phyloP scores from a whole-genome alignment of 257 asterid species.

The Vinca minor region DNA sequence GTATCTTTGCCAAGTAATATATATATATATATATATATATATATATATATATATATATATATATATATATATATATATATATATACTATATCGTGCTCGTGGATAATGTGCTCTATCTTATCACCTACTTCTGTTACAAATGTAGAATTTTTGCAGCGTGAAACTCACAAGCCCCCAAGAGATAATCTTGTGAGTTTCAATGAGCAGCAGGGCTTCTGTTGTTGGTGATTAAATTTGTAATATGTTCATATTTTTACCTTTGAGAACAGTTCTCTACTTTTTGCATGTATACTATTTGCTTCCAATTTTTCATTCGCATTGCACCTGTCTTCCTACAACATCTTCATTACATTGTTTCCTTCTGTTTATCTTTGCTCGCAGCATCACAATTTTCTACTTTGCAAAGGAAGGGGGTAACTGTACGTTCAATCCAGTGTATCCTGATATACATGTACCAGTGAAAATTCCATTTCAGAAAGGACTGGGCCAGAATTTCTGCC shows the following conservation, averaged over 20 bases:
- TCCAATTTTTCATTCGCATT: slow-evolving; percentile 1
- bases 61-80: too few species aligned
- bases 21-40: too few species aligned
- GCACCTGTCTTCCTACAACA: not conserved
- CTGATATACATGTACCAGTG: slow-evolving; percentile 58
- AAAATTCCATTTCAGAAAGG: slow-evolving; percentile 68
- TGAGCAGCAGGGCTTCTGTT: not conserved
- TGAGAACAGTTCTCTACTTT: too few species aligned
- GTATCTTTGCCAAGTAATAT: too few species aligned
- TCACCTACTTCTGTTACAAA: too few species aligned
- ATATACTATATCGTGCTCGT: too few species aligned
- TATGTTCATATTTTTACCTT: not conserved
- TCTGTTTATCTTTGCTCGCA: slow-evolving; percentile 27
- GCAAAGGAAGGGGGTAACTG: slow-evolving; percentile 70
- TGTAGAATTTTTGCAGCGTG: too few species aligned
- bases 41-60: too few species aligned
- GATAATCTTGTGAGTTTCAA: too few species aligned
- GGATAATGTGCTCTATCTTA: too few species aligned
- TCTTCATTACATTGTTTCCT: slow-evolving; percentile 10
- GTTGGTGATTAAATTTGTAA: not conserved
- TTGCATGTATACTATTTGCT: not conserved
- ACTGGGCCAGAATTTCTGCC: slow-evolving; percentile 68
- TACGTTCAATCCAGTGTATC: slow-evolving; percentile 53
- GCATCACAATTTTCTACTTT: slow-evolving; percentile 72
- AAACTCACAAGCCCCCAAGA: too few species aligned